Conservation (phyloP, 2,329 filamentous ascomycete genomes). For the Madurella mycetomatis region DNA sequence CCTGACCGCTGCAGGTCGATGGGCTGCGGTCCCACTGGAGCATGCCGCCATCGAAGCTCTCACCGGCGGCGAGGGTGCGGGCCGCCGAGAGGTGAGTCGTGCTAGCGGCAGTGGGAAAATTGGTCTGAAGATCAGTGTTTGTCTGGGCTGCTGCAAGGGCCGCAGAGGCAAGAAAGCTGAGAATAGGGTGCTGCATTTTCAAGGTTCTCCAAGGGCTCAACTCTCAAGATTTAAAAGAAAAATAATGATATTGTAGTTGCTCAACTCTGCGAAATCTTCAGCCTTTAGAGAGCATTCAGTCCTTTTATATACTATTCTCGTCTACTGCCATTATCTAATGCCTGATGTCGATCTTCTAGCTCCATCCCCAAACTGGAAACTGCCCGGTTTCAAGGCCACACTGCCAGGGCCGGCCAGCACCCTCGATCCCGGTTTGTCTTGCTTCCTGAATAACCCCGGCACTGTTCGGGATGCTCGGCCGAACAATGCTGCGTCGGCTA, state of each 20-base stretch:
- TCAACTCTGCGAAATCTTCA: not conserved
- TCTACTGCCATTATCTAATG: too few species aligned
- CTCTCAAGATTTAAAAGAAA: not conserved
- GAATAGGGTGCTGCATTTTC: conserved; percentile 12
- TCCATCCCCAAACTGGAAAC: too few species aligned
- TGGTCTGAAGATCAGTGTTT: conserved; percentile 27
- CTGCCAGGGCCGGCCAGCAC: too few species aligned
- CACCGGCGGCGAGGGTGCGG: conserved; percentile 40
- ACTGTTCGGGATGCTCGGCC: too few species aligned
- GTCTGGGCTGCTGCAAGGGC: conserved; percentile 21
- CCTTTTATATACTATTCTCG: too few species aligned
- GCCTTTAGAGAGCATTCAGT: too few species aligned
- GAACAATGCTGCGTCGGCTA: too few species aligned
- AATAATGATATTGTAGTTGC: not conserved
- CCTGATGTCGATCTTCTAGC: too few species aligned
- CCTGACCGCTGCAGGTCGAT: conserved; percentile 24
- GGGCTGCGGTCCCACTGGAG: conserved; percentile 26
- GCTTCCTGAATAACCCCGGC: too few species aligned
- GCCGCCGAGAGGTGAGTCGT: conserved; percentile 38
- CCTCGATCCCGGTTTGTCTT: too few species aligned
- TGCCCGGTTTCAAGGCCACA: too few species aligned
- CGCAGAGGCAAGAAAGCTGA: conserved; percentile 15
- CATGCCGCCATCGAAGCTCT: conserved; percentile 45
- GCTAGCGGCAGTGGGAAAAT: conserved; percentile 37
- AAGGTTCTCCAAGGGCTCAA: not conserved